Base-by-base conservation (phyloP, 31 red algal genomes). In the Odonthalia washingtoniensis region DNA sequence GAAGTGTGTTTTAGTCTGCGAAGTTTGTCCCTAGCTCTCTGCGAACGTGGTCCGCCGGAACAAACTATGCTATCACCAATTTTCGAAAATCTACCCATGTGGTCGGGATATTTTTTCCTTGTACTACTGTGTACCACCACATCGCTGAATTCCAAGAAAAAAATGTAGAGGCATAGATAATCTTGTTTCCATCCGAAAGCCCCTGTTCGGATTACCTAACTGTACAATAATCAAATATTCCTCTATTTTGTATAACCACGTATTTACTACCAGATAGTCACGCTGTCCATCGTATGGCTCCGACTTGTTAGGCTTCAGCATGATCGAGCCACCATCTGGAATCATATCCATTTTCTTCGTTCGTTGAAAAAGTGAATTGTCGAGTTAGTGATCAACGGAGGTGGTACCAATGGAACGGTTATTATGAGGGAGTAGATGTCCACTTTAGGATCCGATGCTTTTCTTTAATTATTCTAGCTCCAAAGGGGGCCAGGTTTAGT, bases 171-270 rank as follows among this genome's bases (percentile, higher is more conserved):
- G 66, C 66, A 70, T 18, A 21, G 9, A 26, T 9, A 70, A 70
- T 70, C 12, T 26, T 6, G 66, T 30, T 70, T 12, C 28, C 66
- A 70, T 70, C 66, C 12, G 66, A 21, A 33, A 21, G 33, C 14
- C 9, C 66, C n/a, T 18, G 28, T 18, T 70, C 28, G 33, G 66
- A 30, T 70, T 30, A 12, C 14, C 66, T 6, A 70, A 6, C 66
- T 70, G 66, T 33, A 70, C 16, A 6, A 70, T 6, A 28, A 21
- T 36, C 9, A 12, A 70, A 36, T 70, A 70, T 21, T 70, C 14
- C 28, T 70, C 66, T 12, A 70, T 26, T 70, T 70, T 70, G 66
- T 70, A 70, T 36, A 70, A 70, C 16, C 66, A 30, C 66, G 66
- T 70, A 26, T 70, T 70, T 9, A 70, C 66, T 28, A 70, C 66